Evolutionary conservation across 352 stramenopile species (phyloP).

Genomic region (Pythium dissimile): DNA sequence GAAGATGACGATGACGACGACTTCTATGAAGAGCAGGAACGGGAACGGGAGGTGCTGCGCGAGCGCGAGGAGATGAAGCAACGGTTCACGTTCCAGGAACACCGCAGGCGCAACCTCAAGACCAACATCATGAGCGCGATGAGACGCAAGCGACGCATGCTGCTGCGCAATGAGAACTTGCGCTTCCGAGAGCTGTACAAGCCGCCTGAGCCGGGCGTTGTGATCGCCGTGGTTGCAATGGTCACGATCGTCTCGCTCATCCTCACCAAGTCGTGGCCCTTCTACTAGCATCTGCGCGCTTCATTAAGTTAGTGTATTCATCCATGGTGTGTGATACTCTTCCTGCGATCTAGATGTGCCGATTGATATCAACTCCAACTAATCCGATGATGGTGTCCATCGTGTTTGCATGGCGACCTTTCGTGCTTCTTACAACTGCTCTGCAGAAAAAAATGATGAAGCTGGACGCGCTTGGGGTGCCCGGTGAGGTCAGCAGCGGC

Average conservation of each 20-base stretch:
- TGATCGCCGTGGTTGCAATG: conserved; percentile 48
- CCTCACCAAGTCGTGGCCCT: conserved; percentile 75
- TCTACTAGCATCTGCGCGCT: conserved; percentile 33
- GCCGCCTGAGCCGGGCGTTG: conserved; percentile 56
- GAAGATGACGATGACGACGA: conserved; percentile 19
- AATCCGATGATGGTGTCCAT: no score
- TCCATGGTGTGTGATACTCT: no score
- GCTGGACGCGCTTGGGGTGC: conserved; percentile 38
- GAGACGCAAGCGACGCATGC: conserved; percentile 56
- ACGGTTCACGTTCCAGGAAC: conserved; percentile 47
- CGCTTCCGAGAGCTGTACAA: conserved; percentile 76
- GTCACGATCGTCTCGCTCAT: conserved; percentile 65
- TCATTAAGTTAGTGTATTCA: not conserved
- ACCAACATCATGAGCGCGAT: conserved; percentile 44
- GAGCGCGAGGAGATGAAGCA: conserved; percentile 42
- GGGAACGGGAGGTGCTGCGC: conserved; percentile 13
- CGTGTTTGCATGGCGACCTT: conserved; percentile 19
- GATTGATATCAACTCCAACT: no score
- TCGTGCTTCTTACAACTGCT: conserved; percentile 3
- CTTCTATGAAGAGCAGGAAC: conserved; percentile 23
- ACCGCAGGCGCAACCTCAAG: conserved; percentile 31
- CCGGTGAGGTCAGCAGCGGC: conserved; percentile 20
- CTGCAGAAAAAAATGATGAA: conserved; percentile 24
- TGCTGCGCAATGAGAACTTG: conserved; percentile 68
- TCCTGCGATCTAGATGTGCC: no score